Conservation (phyloP, 1,139 yeast genomes). For the Yamadazyma taylorii region DNA sequence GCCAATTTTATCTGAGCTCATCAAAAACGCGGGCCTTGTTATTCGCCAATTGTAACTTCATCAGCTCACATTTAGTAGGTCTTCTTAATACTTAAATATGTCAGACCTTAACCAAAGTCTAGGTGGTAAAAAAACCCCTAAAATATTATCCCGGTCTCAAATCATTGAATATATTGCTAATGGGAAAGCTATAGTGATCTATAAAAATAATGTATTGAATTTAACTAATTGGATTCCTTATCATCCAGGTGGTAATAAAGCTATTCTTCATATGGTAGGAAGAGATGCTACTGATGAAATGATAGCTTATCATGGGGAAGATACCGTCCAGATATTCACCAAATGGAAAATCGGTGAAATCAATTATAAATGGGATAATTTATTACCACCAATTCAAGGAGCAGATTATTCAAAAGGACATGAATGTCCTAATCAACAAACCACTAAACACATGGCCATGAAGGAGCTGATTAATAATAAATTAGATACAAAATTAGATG, state of each 20-base stretch:
- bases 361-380: constrained; percentile 64
- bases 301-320: constrained; percentile 73
- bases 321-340: constrained; percentile 50
- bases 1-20: background rate
- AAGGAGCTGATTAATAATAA: background rate
- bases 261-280: constrained; percentile 81
- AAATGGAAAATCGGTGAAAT: constrained; percentile 66
- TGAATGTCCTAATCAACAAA: background rate
- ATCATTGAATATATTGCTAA: constrained; percentile 52
- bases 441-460: background rate
- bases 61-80: too few relatives aligned
- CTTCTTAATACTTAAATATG: too few relatives aligned
- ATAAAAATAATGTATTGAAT: constrained; percentile 57
- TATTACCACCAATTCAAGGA: constrained; percentile 89
- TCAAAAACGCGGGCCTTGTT: background rate
- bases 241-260: constrained; percentile 91
- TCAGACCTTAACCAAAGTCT: too few relatives aligned
- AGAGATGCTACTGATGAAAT: constrained; percentile 90
- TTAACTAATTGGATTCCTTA: constrained; percentile 66
- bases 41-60: background rate
- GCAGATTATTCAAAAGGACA: constrained; percentile 42
- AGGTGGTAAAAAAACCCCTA: background rate
- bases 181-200: constrained; percentile 73
- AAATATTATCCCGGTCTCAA: constrained; percentile 19
- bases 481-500: constrained; percentile 22